Evolutionary conservation across 805 yeast species (phyloP).

Genomic region (Yueomyces sp.): DNA sequence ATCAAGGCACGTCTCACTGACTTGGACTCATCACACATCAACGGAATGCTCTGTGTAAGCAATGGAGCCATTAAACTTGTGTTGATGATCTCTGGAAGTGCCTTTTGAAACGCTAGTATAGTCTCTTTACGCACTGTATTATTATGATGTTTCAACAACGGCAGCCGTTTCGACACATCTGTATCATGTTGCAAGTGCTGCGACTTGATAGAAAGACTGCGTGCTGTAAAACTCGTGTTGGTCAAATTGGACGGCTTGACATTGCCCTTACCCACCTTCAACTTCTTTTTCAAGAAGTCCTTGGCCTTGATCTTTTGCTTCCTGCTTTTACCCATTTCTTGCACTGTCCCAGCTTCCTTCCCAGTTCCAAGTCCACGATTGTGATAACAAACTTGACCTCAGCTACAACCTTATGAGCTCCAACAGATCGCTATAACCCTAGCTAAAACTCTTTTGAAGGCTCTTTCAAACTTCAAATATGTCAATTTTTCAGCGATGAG

Average conservation of each 20-base stretch:
- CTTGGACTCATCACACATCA: constrained; percentile 42
- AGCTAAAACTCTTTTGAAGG: too few species aligned
- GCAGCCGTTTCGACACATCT: constrained; percentile 47
- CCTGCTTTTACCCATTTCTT: constrained; percentile 20
- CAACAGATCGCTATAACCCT: too few species aligned
- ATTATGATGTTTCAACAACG: constrained; percentile 65
- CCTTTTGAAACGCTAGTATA: constrained; percentile 35
- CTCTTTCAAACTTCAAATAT: too few species aligned
- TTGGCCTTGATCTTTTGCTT: constrained; percentile 29
- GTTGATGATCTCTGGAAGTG: constrained; percentile 32
- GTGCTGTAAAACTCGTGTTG: constrained; percentile 73
- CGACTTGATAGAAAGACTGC: constrained; percentile 24
- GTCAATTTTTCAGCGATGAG: too few species aligned
- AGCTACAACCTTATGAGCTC: too few species aligned
- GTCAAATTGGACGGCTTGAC: constrained; percentile 65
- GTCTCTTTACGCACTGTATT: constrained; percentile 61
- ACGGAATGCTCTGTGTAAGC: constrained; percentile 18
- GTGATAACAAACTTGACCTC: too few species aligned
- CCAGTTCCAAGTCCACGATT: too few species aligned
- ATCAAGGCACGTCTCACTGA: constrained; percentile 49
- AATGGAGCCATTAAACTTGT: constrained; percentile 19
- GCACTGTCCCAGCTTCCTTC: too few species aligned
- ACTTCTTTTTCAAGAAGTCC: constrained; percentile 50
- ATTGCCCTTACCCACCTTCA: constrained; percentile 77
- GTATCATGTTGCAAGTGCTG: constrained; percentile 21